Conservation (phyloP, 2,329 filamentous ascomycete genomes). For the Hypocrella siamensis region DNA sequence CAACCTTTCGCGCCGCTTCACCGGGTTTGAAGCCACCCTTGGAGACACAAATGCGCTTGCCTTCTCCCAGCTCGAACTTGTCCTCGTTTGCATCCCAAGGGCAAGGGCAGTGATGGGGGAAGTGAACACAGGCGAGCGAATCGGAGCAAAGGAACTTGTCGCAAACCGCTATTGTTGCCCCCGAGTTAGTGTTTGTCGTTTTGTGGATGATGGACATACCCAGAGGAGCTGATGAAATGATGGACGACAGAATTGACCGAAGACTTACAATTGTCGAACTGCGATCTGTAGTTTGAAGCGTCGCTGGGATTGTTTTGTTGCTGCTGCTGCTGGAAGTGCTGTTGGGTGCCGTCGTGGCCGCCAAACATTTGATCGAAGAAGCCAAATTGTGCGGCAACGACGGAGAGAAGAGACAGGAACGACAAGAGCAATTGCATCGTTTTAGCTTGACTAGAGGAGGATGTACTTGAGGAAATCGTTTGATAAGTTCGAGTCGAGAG, state of each 20-base stretch:
- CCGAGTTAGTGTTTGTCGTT: background rate
- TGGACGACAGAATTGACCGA: background rate
- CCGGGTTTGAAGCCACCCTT: slow-evolving; percentile 60
- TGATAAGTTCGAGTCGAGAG: background rate
- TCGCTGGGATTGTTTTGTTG: slow-evolving; percentile 72
- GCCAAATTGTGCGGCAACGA: slow-evolving; percentile 63
- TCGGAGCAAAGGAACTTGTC: slow-evolving; percentile 89
- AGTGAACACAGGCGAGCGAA: slow-evolving; percentile 87
- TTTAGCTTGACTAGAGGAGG: background rate
- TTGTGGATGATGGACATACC: background rate
- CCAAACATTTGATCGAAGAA: slow-evolving; percentile 99
- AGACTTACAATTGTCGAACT: slow-evolving; percentile 48
- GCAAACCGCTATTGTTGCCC: slow-evolving; percentile 49
- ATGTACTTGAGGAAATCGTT: background rate
- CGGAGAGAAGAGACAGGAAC: slow-evolving; percentile 42
- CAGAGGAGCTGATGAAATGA: background rate
- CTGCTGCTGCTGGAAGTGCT: slow-evolving; percentile 32
- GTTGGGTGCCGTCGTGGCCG: slow-evolving; percentile 30
- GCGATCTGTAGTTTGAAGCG: slow-evolving; percentile 59
- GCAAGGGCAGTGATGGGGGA: slow-evolving; percentile 95
- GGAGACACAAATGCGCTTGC: slow-evolving; percentile 56
- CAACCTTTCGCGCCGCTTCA: slow-evolving; percentile 60
- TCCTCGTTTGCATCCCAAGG: slow-evolving; percentile 62
- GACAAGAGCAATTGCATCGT: slow-evolving; percentile 21
- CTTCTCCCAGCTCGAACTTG: slow-evolving; percentile 60